Percentiles rank a stretch among this genome's conserved stretches.
phyloP scores from a whole-genome alignment of 1,284 basidiomycete genomes.

The Sporisorium reilianum region DNA sequence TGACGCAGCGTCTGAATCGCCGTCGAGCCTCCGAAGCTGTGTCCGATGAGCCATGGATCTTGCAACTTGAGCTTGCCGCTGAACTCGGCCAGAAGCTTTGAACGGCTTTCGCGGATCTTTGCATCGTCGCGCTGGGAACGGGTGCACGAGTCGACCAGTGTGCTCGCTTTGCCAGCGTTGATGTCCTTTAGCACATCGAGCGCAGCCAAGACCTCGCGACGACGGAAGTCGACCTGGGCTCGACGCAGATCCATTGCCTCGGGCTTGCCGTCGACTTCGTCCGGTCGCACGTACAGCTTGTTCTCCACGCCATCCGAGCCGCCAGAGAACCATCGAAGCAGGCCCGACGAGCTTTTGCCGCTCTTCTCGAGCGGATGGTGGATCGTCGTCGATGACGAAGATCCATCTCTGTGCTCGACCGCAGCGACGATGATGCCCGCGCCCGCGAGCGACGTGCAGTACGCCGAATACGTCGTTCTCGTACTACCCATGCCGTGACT shows the following conservation, averaged over 20 bases:
- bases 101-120: constrained; percentile 16
- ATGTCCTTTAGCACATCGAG: constrained; percentile 41
- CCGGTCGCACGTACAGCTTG: constrained; percentile 51
- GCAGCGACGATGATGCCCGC: constrained; percentile 61
- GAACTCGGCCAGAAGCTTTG: constrained; percentile 27
- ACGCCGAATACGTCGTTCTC: constrained; percentile 55
- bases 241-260: constrained; percentile 34
- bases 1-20: constrained; percentile 38
- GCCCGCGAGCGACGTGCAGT: constrained; percentile 50
- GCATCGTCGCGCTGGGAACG: constrained; percentile 29
- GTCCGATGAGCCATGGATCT: constrained; percentile 51
- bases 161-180: constrained; percentile 34
- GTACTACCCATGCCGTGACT: constrained; percentile 62
- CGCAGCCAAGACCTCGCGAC: constrained; percentile 52
- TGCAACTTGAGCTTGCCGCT: constrained; percentile 42
- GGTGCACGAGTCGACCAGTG: constrained; percentile 24
- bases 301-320: constrained; percentile 26
- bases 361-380: constrained; percentile 22
- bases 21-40: constrained; percentile 60
- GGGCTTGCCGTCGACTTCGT: constrained; percentile 45
- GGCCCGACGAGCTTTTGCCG: constrained; percentile 6
- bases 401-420: constrained; percentile 63
- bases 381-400: constrained; percentile 47
- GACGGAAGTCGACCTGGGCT: constrained; percentile 55
- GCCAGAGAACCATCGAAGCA: constrained; percentile 32